Base-by-base conservation (phyloP, 2,329 filamentous ascomycete species). In the Colletotrichum liriopes region DNA sequence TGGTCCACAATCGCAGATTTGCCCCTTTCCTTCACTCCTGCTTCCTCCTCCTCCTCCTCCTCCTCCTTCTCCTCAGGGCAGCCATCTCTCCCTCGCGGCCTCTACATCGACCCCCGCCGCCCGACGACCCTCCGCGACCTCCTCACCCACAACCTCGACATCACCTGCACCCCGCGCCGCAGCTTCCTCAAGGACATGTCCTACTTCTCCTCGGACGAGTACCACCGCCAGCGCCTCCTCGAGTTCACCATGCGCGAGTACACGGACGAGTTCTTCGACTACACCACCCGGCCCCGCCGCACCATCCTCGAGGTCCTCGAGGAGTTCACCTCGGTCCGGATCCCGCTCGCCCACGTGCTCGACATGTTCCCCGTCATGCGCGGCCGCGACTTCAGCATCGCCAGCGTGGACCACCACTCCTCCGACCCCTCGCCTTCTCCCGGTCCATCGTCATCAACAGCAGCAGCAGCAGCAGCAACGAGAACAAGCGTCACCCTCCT, bases 321-420 rank as follows among this genome's bases (percentile, higher is more conserved):
- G 68, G 96, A 99, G 77, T 99, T 99, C 77, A 89, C 93, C 52
- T 92, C 90, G 0, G 93, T 98, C 66, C 92, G 92, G 73, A 90
- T 99, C 2, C 95, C 96, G 0, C 93, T 92, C 82, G 86, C 92
- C 67, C 90, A 92, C 60, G 87, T 92, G 1, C 87, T 93, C 12
- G 90, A 92, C 65, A 86, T 95, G 20, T 92, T 99, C 66, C 96
- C 96, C 0, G 78, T 92, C 4, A 92, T 98, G 58, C 91, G 94
- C n/a, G 93, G 92, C n/a, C 89, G 96, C 7, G 93, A 97, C 77
- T 99, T 98, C 80, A 98, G 95, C 81, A 95, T 98, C 73, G 94
- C 94, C 43, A 96, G 93, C 74, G 92, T 93, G 8, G 92, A 91
- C 7, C 83, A 11, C 79, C 84, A 59, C 61, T 55, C 11, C 60